Percentiles rank a stretch among this genome's conserved stretches.
phyloP scores from a whole-genome alignment of 2,329 filamentous ascomycete genomes.

The Colletotrichum melonis region DNA sequence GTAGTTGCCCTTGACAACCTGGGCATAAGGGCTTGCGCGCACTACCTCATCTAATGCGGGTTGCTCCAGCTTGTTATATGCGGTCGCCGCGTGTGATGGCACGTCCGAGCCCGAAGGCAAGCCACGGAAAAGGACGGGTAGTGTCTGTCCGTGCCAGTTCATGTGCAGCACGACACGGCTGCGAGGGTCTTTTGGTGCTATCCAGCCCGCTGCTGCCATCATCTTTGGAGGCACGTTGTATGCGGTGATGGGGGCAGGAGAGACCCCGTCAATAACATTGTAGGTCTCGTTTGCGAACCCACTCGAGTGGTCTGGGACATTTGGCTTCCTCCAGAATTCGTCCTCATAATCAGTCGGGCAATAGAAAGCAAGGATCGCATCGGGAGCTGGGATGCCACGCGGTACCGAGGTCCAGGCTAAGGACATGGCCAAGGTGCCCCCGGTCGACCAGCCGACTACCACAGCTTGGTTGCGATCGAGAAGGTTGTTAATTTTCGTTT shows the following conservation, averaged over 20 bases:
- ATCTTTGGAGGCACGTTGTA: background rate
- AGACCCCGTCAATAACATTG: background rate
- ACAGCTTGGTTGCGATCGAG: slow-evolving; percentile 42
- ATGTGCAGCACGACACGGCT: slow-evolving; percentile 51
- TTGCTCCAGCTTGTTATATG: background rate
- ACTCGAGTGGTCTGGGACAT: background rate
- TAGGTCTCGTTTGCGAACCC: background rate
- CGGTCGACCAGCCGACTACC: slow-evolving; percentile 60
- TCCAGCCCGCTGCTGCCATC: no score
- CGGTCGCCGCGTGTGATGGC: slow-evolving; percentile 8
- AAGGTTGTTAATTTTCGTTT: background rate
- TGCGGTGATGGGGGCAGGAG: background rate
- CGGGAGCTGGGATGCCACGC: slow-evolving; percentile 48
- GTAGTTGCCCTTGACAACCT: slow-evolving; percentile 44
- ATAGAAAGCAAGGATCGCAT: slow-evolving; percentile 19
- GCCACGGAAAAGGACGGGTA: slow-evolving; percentile 49
- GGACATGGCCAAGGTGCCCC: slow-evolving; percentile 58
- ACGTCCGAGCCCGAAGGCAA: slow-evolving; percentile 26
- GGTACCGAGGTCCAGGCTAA: slow-evolving; percentile 49
- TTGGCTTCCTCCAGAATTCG: background rate
- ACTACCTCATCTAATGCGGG: slow-evolving; percentile 23
- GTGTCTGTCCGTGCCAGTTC: slow-evolving; percentile 51
- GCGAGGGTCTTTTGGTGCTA: slow-evolving; percentile 44
- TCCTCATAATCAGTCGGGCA: slow-evolving; percentile 28
- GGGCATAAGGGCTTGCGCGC: slow-evolving; percentile 43